A percentile compares a stretch with the other conserved stretches of the same genome.
Evolutionary conservation across 2,329 filamentous ascomycete genomes (phyloP).

Genomic region (Aureobasidium mangrovei): DNA sequence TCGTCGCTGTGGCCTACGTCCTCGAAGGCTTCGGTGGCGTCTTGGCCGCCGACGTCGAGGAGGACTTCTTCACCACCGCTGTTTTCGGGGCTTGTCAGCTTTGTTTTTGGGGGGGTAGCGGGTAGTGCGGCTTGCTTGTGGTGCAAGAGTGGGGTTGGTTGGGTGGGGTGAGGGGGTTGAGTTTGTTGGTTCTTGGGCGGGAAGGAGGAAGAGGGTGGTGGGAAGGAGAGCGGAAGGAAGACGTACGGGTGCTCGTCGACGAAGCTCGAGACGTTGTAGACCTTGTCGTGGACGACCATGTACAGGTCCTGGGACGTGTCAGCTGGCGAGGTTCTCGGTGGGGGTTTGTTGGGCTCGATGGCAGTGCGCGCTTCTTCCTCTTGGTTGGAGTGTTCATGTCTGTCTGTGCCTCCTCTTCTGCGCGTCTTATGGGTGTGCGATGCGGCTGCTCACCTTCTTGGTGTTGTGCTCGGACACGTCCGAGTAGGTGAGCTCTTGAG

Average conservation of each 20-base stretch:
- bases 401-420: neutral
- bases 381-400: neutral
- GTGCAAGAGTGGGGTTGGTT: constrained; percentile 13
- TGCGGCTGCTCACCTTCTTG: constrained; percentile 52
- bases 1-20: constrained; percentile 99
- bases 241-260: constrained; percentile 91
- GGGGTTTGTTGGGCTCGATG: neutral
- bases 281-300: constrained; percentile 89
- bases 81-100: constrained; percentile 13
- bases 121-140: neutral
- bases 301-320: constrained; percentile 54
- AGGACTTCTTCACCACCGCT: constrained; percentile 98
- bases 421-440: neutral
- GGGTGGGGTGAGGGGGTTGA: neutral
- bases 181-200: neutral
- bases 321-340: neutral
- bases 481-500: constrained; percentile 60
- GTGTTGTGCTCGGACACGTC: constrained; percentile 78
- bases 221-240: constrained; percentile 3
- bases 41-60: constrained; percentile 90
- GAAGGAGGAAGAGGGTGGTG: constrained; percentile 2
- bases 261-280: constrained; percentile 85
- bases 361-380: neutral
- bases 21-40: constrained; percentile 96
- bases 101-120: neutral